Percentiles rank a stretch among this genome's conserved stretches.
phyloP scores from a whole-genome alignment of 2,329 filamentous ascomycete species.

The Onygenales sp. region DNA sequence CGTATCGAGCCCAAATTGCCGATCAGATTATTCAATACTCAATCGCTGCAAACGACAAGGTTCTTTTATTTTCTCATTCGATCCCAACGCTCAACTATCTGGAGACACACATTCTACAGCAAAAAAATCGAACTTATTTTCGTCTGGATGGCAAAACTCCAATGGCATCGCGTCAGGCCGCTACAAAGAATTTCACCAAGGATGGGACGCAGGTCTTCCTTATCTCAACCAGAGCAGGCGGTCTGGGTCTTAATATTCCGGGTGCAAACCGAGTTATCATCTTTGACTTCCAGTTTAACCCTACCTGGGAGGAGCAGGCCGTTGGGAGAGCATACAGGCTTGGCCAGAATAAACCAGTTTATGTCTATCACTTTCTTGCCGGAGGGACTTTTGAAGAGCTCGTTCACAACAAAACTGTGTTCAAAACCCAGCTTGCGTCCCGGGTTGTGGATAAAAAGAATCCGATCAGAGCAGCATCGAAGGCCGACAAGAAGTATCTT shows the following conservation, averaged over 20 bases:
- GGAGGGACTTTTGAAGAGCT: constrained; percentile 72
- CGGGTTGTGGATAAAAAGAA: constrained; percentile 80
- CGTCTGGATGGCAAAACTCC: constrained; percentile 61
- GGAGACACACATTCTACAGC: constrained; percentile 42
- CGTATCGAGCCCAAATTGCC: constrained; percentile 61
- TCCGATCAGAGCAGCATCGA: constrained; percentile 55
- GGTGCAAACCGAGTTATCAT: constrained; percentile 80
- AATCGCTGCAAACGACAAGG: constrained; percentile 55
- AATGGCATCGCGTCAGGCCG: constrained; percentile 48
- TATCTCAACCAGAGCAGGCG: constrained; percentile 75
- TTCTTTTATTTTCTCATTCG: constrained; percentile 71
- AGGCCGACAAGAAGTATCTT: constrained; percentile 47
- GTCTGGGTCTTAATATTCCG: constrained; percentile 72
- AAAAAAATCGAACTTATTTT: constrained; percentile 38
- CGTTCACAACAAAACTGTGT: constrained; percentile 64
- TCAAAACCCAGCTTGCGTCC: constrained; percentile 71
- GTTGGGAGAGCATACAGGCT: constrained; percentile 79
- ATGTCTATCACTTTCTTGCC: constrained; percentile 71
- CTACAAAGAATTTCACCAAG: constrained; percentile 62
- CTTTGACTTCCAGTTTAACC: constrained; percentile 75
- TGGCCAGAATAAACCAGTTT: constrained; percentile 70
- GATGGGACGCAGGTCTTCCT: constrained; percentile 53
- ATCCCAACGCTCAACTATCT: constrained; percentile 62
- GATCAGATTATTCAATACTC: constrained; percentile 60
- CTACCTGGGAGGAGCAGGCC: constrained; percentile 73